Evolutionary conservation across 2,329 filamentous ascomycete genomes (phyloP).

Genomic region (Diaporthe ilicicola): DNA sequence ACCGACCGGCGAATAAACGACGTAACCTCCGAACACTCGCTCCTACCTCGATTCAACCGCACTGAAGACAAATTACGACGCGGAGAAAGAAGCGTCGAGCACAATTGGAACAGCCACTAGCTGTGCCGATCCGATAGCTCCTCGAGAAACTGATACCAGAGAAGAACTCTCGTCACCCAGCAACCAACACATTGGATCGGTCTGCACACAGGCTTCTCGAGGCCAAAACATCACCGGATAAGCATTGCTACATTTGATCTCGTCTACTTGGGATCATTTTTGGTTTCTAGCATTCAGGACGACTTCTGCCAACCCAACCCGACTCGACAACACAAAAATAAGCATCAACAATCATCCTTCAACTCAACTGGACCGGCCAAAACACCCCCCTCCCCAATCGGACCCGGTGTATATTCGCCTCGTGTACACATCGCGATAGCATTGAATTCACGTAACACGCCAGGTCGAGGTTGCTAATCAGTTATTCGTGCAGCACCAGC

Average conservation of each 20-base stretch:
- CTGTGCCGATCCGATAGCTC: not conserved
- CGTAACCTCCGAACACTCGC: not conserved
- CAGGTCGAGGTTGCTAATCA: conserved; percentile 30
- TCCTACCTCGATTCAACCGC: not conserved
- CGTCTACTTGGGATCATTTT: conserved; percentile 10
- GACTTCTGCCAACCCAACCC: not conserved
- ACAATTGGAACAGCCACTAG: not conserved
- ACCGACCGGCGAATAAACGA: not conserved
- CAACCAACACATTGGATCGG: not conserved
- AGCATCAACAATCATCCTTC: conserved; percentile 30
- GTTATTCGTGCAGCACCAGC: conserved; percentile 38
- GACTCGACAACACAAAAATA: conserved; percentile 24
- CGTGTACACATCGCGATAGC: not conserved
- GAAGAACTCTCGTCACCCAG: not conserved
- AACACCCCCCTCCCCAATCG: not conserved
- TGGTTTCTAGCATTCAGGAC: conserved; percentile 3
- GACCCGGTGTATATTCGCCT: not conserved
- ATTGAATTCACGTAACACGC: not conserved
- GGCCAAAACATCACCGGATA: conserved; percentile 22
- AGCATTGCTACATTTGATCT: conserved; percentile 26
- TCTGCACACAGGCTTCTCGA: conserved; percentile 14
- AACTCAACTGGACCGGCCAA: conserved; percentile 1
- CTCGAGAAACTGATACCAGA: not conserved
- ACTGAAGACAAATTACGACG: not conserved
- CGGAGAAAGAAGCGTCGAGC: conserved; percentile 10